These are phyloP conservation scores for Cinnamomum micranthum DNA, from an alignment of 164 flowering plant species.

Conservation along the genomic window DNA sequence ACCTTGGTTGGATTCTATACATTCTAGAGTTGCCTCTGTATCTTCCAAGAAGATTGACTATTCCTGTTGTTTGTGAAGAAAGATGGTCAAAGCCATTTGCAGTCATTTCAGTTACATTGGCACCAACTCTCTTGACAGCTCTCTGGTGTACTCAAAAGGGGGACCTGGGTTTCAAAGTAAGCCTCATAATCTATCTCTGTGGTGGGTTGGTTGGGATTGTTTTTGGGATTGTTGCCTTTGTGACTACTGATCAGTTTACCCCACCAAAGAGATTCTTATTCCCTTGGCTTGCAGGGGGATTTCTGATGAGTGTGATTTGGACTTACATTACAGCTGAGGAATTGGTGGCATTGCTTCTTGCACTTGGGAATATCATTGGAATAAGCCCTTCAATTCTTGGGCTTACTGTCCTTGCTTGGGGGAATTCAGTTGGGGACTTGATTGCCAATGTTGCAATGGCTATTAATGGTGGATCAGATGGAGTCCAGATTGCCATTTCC, in stretches of 20 bases:
- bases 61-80: constrained; percentile 45
- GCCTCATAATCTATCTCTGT: constrained; percentile 13
- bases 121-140: constrained; percentile 38
- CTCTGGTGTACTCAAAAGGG: constrained; percentile 32
- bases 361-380: constrained; percentile 36
- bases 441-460: constrained; percentile 47
- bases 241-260: constrained; percentile 23
- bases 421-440: constrained; percentile 51
- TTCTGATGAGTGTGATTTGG: constrained; percentile 59
- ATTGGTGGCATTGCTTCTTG: constrained; percentile 41
- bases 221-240: constrained; percentile 30
- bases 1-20: constrained; percentile 14
- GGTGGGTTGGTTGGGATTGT: constrained; percentile 24
- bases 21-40: constrained; percentile 39
- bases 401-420: constrained; percentile 55
- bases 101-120: constrained; percentile 34
- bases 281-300: constrained; percentile 54
- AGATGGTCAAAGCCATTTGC: constrained; percentile 50
- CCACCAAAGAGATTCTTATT: constrained; percentile 39
- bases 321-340: constrained; percentile 49
- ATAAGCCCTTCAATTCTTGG: constrained; percentile 45
- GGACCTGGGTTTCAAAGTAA: not conserved
- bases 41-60: constrained; percentile 47
- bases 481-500: constrained; percentile 44
- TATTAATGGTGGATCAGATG: constrained; percentile 33